These are phyloP conservation scores for Cicer cuneatum DNA, from an alignment of 306 rosid species.

Conservation along the genomic window DNA sequence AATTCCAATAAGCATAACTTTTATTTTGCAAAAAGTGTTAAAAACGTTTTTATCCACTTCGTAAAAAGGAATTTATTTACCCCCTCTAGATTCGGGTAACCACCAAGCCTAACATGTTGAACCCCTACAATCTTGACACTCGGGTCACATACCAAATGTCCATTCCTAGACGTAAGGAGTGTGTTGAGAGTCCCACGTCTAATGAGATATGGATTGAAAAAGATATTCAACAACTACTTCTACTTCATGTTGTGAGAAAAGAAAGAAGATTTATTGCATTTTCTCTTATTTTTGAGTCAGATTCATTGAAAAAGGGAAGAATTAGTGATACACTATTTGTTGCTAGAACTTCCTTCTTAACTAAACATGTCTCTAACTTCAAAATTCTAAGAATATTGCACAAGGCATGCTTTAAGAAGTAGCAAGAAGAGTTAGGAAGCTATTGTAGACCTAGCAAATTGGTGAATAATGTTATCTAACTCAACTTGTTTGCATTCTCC, in stretches of 20 bases:
- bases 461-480: slow-evolving; percentile 67
- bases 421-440: slow-evolving; percentile 48
- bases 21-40: too few relatives aligned
- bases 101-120: too few relatives aligned
- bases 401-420: slow-evolving; percentile 65
- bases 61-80: too few relatives aligned
- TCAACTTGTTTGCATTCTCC: slow-evolving; percentile 64
- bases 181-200: too few relatives aligned
- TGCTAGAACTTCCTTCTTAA: slow-evolving; percentile 69
- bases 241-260: slow-evolving; percentile 79
- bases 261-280: slow-evolving; percentile 64
- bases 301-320: slow-evolving; percentile 73
- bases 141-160: too few relatives aligned
- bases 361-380: slow-evolving; percentile 70
- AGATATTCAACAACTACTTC: slow-evolving; percentile 83
- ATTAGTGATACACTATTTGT: slow-evolving; percentile 64
- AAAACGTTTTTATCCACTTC: too few relatives aligned
- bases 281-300: slow-evolving; percentile 68
- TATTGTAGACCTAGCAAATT: slow-evolving; percentile 56
- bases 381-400: slow-evolving; percentile 69
- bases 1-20: too few relatives aligned
- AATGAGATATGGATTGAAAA: slow-evolving; percentile 53
- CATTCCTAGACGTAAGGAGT: too few relatives aligned
- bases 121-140: too few relatives aligned
- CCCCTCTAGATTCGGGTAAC: too few relatives aligned